Percentiles rank a stretch among this genome's conserved stretches.
Evolutionary conservation across 2,329 filamentous ascomycete genomes (phyloP).

Genomic region (Colletotrichum tabaci): DNA sequence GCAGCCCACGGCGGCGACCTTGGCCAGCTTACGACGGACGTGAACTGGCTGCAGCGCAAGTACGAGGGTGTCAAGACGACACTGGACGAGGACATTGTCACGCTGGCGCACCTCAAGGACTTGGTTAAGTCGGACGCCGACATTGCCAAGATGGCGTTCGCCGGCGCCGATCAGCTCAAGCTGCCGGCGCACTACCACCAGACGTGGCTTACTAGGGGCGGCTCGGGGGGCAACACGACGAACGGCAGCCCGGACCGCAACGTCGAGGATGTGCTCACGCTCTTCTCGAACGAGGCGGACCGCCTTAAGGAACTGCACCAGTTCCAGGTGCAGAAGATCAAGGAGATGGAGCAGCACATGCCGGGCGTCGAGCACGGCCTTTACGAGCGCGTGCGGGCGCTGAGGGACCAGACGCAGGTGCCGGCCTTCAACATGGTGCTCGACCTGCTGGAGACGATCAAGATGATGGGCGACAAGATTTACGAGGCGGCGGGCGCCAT

Average conservation of each 20-base stretch:
- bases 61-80: conserved; percentile 62
- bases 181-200: conserved; percentile 73
- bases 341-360: conserved; percentile 64
- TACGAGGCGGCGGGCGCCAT: conserved; percentile 41
- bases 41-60: conserved; percentile 66
- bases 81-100: conserved; percentile 70
- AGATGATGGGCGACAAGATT: conserved; percentile 44
- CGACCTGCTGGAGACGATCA: conserved; percentile 42
- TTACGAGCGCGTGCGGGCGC: conserved; percentile 51
- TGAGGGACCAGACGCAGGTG: conserved; percentile 43
- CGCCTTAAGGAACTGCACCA: conserved; percentile 56
- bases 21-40: conserved; percentile 62
- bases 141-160: conserved; percentile 80
- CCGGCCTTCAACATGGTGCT: conserved; percentile 42
- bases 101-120: conserved; percentile 75
- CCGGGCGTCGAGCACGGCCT: conserved; percentile 63
- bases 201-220: conserved; percentile 59
- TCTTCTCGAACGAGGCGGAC: conserved; percentile 43
- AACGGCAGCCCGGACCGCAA: conserved; percentile 61
- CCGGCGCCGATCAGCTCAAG: conserved; percentile 81
- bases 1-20: conserved; percentile 67
- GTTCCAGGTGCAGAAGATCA: conserved; percentile 53
- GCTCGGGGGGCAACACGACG: conserved; percentile 30
- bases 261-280: conserved; percentile 40
- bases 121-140: conserved; percentile 74